These are phyloP conservation scores for Hypoxylon sp. DNA, from an alignment of 2,329 filamentous ascomycete genomes.

Conservation along the genomic window DNA sequence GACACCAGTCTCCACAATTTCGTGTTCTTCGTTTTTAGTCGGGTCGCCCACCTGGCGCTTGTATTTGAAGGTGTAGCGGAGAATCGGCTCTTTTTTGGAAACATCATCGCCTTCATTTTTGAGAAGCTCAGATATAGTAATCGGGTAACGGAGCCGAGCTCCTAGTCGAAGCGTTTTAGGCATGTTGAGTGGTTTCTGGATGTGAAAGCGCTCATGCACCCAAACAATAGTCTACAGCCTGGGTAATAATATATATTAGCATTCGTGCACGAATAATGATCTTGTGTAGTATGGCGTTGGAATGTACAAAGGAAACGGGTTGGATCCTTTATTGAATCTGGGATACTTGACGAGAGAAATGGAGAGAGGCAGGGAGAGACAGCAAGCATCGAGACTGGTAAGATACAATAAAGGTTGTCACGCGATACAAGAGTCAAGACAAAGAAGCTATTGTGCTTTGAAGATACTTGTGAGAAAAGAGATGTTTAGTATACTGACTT, in stretches of 20 bases:
- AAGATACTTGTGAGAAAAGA: constrained; percentile 1
- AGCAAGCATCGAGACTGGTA: not conserved
- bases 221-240: constrained; percentile 6
- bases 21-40: constrained; percentile 71
- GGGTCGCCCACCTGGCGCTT: constrained; percentile 81
- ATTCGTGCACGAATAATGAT: not conserved
- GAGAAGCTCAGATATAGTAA: constrained; percentile 89
- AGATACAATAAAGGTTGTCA: not conserved
- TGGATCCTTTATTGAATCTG: constrained; percentile 1
- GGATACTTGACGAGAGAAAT: constrained; percentile 12
- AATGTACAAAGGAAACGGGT: constrained; percentile 1
- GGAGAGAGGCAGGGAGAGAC: not conserved
- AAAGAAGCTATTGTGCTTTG: constrained; percentile 16
- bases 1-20: constrained; percentile 77
- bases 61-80: constrained; percentile 90
- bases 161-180: constrained; percentile 68
- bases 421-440: constrained; percentile 6
- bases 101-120: constrained; percentile 82
- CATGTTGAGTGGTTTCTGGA: constrained; percentile 50
- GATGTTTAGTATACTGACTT: constrained; percentile 23
- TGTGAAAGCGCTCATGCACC: constrained; percentile 26
- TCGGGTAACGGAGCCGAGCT: constrained; percentile 86
- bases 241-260: constrained; percentile 22
- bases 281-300: constrained; percentile 3
- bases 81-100: constrained; percentile 80